Conservation (phyloP, 164 flowering plant species). For the Magnolia kwangsiensis region DNA sequence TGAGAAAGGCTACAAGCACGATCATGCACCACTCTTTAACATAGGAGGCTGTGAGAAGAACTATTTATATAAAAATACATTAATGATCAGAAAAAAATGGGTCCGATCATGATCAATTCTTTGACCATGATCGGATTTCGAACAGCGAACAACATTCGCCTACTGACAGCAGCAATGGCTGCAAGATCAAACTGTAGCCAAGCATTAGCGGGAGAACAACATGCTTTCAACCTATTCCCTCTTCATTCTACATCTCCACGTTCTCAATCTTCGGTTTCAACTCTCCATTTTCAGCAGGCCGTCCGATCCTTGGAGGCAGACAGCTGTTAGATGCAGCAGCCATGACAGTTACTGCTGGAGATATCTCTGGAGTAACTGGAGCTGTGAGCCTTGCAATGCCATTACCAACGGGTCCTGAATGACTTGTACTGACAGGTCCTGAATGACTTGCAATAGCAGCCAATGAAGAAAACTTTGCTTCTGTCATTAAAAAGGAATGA, state of each 20-base stretch:
- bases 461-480: slow-evolving; percentile 49
- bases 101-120: slow-evolving; percentile 17
- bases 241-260: slow-evolving; percentile 19
- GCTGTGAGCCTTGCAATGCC: slow-evolving; percentile 28
- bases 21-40: not conserved
- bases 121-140: slow-evolving; percentile 17
- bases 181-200: slow-evolving; percentile 15
- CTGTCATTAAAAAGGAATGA: slow-evolving; percentile 29
- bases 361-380: slow-evolving; percentile 23
- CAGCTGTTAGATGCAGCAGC: slow-evolving; percentile 23
- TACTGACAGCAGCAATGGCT: slow-evolving; percentile 12
- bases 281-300: slow-evolving; percentile 38
- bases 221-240: not conserved
- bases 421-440: slow-evolving; percentile 29
- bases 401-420: slow-evolving; percentile 35
- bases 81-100: slow-evolving; percentile 14
- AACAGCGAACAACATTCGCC: slow-evolving; percentile 13
- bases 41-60: not conserved
- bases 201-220: slow-evolving; percentile 20
- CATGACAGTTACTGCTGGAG: slow-evolving; percentile 26
- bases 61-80: slow-evolving; percentile 7
- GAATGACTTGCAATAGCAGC: slow-evolving; percentile 29
- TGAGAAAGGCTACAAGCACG: not conserved
- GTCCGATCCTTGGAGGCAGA: slow-evolving; percentile 25
- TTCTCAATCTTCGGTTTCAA: slow-evolving; percentile 35